Evolutionary conservation across 2,329 filamentous ascomycete species (phyloP), one percentile per base, ranked within the genome.

Genomic region (Rugonectria rugulosa): DNA sequence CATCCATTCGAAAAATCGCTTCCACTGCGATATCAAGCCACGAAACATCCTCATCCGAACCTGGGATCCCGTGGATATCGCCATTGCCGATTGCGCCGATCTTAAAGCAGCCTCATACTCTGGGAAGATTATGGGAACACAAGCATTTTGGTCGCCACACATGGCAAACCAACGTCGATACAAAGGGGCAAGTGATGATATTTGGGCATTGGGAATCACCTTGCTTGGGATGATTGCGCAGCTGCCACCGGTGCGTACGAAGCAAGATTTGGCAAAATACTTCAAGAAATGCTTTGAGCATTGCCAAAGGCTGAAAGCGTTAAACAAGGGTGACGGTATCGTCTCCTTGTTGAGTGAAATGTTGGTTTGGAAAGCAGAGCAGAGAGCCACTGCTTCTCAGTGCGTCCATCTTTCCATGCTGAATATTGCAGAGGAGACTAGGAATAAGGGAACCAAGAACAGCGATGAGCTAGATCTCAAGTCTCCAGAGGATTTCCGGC

Each of bases 141-240:
- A 49, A 21, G 36, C 59, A 1, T 73, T 65, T 56, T 69, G 66
- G 59, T 72, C 72, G 6, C 72, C 72, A 1, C 58, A 71, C 38
- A 65, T 72, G n/a, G 56, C 58, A 21, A 53, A 48, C 15, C 14
- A 49, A 9, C 34, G 51, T 6, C 41, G 51, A 14, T 63, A 70
- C 32, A 32, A 26, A 5, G 70, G 70, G 1, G 56, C 57, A 11
- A 61, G 59, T 6, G 72, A 73, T 31, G 72, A 74, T n/a, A 62
- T 73, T 5, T 73, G 72, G 72, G 72, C 72, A 5, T 54, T 74
- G 6, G 72, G 72, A 0, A 54, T 73, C 14, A 66, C 69, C 3
- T 38, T 70, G 17, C 61, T 73, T 11, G 66, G 61, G 2, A 69
- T 73, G 70, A 57, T 72, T 46, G 60, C 48, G 8, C 72, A 72